Base-by-base conservation (phyloP, 2,329 filamentous ascomycete genomes). In the Dendryphion nanum region DNA sequence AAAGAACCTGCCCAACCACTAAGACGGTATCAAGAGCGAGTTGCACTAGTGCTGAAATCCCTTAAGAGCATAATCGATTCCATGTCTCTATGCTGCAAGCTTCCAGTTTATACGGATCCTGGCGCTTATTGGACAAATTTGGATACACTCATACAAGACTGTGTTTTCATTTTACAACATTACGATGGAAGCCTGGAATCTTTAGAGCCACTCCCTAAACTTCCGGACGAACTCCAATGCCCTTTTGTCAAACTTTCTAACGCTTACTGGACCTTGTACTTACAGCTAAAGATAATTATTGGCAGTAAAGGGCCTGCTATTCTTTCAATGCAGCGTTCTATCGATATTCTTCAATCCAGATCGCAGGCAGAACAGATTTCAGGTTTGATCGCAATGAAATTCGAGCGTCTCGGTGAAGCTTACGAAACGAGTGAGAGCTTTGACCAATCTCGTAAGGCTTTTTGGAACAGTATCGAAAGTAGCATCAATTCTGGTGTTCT, bases 211-310 rank as follows among this genome's bases (percentile, higher is more conserved):
- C n/a, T n/a, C n/a, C n/a, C n/a, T n/a, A n/a, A n/a, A 26, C 39
- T 41, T 14, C 37, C 37, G 7, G 40, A 51, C 6, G 37, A 54
- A 14, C 37, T 55, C 7, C 48, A 50, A 17, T 51, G 45, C 5
- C 55, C 51, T 19, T 71, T 78, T 40, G 75, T 84, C 44, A 86
- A 82, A 51, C 77, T 88, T 18, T 88, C 85, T 0, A 83, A 85
- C 50, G 72, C 86, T 3, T 87, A 87, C 57, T 88, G 83, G 57
- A 71, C 79, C n/a, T 72, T 78, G 33, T 80, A 81, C 53, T 65
- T 77, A 14, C 69, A 73, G 30, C 32, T 63, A 57, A 79, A 42
- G 66, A 77, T 76, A 17, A 48, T 64, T 0, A 64, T 66, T 4
- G 70, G 69, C 19, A 46, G 61, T 1, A 67, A 69, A n/a, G 70